Evolutionary conservation across 2,329 filamentous ascomycete species (phyloP).

Genomic region (Ophiostoma piceae): DNA sequence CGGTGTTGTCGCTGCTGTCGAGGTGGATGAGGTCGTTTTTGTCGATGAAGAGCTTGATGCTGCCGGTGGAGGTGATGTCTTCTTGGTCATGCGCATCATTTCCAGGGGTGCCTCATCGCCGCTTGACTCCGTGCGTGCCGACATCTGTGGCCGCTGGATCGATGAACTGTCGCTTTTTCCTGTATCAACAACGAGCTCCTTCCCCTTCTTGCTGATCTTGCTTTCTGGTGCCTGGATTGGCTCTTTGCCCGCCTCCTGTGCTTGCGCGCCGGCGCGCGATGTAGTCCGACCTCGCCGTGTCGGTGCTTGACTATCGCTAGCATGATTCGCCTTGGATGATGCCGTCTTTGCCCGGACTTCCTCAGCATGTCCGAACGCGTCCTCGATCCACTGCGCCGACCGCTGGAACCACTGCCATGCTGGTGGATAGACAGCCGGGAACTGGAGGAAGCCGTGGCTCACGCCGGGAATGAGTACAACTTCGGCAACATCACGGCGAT

Average conservation of each 20-base stretch:
- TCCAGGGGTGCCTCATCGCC: constrained; percentile 76
- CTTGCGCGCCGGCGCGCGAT: not conserved
- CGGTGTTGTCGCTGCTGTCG: not conserved
- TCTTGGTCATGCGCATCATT: constrained; percentile 62
- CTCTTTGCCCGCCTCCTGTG: not conserved
- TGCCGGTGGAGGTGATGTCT: constrained; percentile 25
- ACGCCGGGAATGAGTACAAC: constrained; percentile 83
- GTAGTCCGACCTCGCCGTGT: not conserved
- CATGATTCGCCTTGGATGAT: not conserved
- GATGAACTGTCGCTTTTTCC: not conserved
- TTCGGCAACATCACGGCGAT: constrained; percentile 62
- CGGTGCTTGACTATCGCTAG: not conserved
- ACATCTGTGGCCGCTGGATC: not conserved
- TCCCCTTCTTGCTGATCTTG: not conserved
- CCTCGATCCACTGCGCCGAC: constrained; percentile 74
- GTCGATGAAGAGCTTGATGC: not conserved
- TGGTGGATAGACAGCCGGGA: constrained; percentile 80
- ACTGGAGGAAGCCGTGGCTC: constrained; percentile 90
- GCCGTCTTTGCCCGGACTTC: not conserved
- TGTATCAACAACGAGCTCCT: not conserved
- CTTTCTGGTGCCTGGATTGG: not conserved
- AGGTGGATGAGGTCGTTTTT: not conserved
- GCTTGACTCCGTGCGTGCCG: constrained; percentile 51
- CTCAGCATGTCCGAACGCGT: constrained; percentile 59
- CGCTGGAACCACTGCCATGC: constrained; percentile 83